Percentiles rank a stretch among this genome's conserved stretches.
phyloP scores from a whole-genome alignment of 345 rosid genomes.

The Euphorbia lathyris region DNA sequence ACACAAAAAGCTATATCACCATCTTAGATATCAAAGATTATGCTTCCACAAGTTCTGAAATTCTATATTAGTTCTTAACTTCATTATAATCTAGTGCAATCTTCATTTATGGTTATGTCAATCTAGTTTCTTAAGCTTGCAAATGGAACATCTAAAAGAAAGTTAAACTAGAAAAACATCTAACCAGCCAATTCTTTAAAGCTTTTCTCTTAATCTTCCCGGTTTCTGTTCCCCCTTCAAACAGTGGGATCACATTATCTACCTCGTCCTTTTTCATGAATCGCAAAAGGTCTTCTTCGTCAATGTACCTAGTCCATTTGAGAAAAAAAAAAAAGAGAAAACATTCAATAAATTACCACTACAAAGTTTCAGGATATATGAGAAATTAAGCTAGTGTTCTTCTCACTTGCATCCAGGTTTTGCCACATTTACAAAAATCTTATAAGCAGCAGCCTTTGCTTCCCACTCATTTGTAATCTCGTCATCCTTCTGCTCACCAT shows the following conservation, averaged over 20 bases:
- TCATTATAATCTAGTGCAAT: neutral
- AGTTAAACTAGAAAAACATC: conserved; percentile 17
- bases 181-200: conserved; percentile 65
- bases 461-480: conserved; percentile 71
- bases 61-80: neutral
- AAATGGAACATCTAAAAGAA: no score
- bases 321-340: conserved; percentile 6
- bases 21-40: neutral
- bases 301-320: conserved; percentile 42
- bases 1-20: neutral
- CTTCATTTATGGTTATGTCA: neutral
- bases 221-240: conserved; percentile 52
- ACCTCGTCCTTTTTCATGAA: conserved; percentile 62
- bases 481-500: conserved; percentile 35
- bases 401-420: conserved; percentile 55
- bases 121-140: no score
- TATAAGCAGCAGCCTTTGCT: conserved; percentile 62
- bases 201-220: conserved; percentile 56
- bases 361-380: neutral
- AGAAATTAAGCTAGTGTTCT: conserved; percentile 4
- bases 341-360: neutral
- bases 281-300: conserved; percentile 63
- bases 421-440: conserved; percentile 58
- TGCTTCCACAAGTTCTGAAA: neutral
- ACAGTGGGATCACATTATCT: conserved; percentile 43